phyloP scores from a whole-genome alignment of 805 yeast genomes.

The Candida morakotiae region DNA sequence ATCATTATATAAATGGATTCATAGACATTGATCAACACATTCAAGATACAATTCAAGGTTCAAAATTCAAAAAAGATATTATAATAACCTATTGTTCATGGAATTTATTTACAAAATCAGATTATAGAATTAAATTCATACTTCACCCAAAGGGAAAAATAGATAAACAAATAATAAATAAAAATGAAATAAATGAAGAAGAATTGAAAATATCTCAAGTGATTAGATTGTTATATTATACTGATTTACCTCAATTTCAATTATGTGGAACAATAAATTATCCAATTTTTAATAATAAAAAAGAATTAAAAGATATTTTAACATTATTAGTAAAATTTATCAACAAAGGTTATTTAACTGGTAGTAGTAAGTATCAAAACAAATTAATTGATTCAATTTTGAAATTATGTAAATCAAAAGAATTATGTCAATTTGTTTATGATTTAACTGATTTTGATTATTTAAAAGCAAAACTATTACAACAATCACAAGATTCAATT shows the following conservation, averaged over 20 bases:
- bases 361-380: constrained; percentile 44
- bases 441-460: background rate
- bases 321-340: constrained; percentile 41
- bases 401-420: constrained; percentile 36
- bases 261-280: constrained; percentile 55
- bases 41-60: constrained; percentile 22
- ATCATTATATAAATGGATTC: constrained; percentile 37
- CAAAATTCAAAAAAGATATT: constrained; percentile 12
- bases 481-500: constrained; percentile 17
- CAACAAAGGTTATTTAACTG: constrained; percentile 45
- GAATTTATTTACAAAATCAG: constrained; percentile 71
- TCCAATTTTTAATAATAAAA: constrained; percentile 28
- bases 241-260: constrained; percentile 52
- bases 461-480: constrained; percentile 18
- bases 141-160: constrained; percentile 21
- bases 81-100: constrained; percentile 61
- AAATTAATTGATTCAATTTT: constrained; percentile 49
- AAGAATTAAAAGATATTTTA: constrained; percentile 18
- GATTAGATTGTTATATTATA: constrained; percentile 50
- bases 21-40: constrained; percentile 27
- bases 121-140: constrained; percentile 62
- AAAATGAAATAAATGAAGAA: constrained; percentile 42
- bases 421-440: constrained; percentile 16
- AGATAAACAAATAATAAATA: constrained; percentile 25
- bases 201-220: constrained; percentile 58